These are phyloP conservation scores for Papiliotrema fonsecae DNA, from an alignment of 1,284 basidiomycete genomes.

Conservation along the genomic window DNA sequence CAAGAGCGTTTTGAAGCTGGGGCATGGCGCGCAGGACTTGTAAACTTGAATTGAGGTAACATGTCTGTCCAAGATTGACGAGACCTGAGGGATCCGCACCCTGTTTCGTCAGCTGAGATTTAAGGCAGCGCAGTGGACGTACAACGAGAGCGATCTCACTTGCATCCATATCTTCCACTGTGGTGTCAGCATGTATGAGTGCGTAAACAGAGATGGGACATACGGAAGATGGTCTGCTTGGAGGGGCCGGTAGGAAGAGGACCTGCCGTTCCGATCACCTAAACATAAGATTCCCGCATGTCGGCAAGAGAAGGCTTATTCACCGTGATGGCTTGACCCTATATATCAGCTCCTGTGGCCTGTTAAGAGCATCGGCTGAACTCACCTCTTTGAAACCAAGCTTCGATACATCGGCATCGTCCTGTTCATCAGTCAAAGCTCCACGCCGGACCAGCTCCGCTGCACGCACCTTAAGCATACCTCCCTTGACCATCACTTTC, in stretches of 20 bases:
- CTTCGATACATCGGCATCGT: conserved; percentile 79
- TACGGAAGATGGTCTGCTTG: conserved; percentile 66
- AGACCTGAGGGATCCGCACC: conserved; percentile 53
- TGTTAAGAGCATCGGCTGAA: no score
- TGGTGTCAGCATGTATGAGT: background rate
- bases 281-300: conserved; percentile 47
- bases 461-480: conserved; percentile 49
- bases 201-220: conserved; percentile 4
- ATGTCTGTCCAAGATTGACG: conserved; percentile 42
- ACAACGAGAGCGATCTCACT: conserved; percentile 72
- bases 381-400: conserved; percentile 71
- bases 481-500: conserved; percentile 96
- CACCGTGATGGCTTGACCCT: conserved; percentile 56
- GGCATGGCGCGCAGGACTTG: conserved; percentile 88
- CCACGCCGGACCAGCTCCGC: no score
- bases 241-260: conserved; percentile 82
- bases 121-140: conserved; percentile 35
- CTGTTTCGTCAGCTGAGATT: conserved; percentile 60
- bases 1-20: conserved; percentile 70
- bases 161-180: conserved; percentile 75
- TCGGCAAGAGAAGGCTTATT: conserved; percentile 47
- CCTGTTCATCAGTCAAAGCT: conserved; percentile 51
- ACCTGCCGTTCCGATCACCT: conserved; percentile 86
- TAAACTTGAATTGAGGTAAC: conserved; percentile 90
- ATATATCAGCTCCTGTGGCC: no score